These are phyloP conservation scores for Setaria viridis DNA, from an alignment of 202 grass and related monocot genomes.

Conservation along the genomic window DNA sequence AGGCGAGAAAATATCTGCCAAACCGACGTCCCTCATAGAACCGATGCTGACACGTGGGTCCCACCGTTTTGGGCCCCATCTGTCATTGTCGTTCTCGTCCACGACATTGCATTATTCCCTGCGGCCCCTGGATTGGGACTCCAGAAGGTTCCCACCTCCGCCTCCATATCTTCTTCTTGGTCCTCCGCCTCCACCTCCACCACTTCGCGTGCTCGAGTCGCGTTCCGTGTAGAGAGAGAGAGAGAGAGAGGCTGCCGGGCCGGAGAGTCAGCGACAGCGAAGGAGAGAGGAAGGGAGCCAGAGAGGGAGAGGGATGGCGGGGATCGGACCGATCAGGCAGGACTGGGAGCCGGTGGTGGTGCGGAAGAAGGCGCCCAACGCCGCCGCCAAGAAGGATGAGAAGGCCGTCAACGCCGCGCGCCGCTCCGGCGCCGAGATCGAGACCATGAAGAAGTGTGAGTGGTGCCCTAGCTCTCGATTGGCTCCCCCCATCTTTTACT, in stretches of 20 bases:
- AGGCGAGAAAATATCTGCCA: not conserved
- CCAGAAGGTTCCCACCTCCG: conserved; percentile 29
- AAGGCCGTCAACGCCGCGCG: conserved; percentile 97
- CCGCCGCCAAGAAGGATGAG: conserved; percentile 95
- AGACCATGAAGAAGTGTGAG: conserved; percentile 88
- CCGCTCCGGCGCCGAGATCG: conserved; percentile 91
- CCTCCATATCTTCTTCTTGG: conserved; percentile 25
- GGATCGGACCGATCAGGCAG: conserved; percentile 87
- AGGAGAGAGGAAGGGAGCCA: not conserved
- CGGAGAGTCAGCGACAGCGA: not conserved
- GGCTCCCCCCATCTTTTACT: too few relatives aligned
- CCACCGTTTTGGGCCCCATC: not conserved
- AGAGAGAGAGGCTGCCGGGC: not conserved
- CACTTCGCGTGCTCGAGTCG: not conserved
- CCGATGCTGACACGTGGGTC: not conserved
- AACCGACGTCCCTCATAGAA: not conserved
- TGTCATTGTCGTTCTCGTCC: not conserved
- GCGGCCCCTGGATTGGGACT: conserved; percentile 15
- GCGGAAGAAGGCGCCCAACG: conserved; percentile 86
- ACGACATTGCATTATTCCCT: not conserved
- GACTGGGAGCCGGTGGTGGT: conserved; percentile 97
- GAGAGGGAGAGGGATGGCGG: conserved; percentile 61
- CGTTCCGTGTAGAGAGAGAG: not conserved
- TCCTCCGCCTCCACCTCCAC: not conserved
- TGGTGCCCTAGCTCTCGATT: not conserved